Evolutionary conservation across 768 basidiomycete genomes (phyloP).

Genomic region (Phaffia tasmanica): DNA sequence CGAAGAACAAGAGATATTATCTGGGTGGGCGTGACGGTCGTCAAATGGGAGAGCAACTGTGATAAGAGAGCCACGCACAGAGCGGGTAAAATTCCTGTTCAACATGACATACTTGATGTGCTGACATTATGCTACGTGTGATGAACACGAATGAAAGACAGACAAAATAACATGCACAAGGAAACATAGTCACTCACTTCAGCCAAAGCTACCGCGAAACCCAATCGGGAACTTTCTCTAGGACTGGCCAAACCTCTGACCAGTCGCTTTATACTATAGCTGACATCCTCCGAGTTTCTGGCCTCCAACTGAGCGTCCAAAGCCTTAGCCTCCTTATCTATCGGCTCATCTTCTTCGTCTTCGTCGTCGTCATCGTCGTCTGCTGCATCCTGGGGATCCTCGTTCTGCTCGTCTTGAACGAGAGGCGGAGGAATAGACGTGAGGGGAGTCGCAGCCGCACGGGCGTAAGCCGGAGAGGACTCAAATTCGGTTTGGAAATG

Average conservation of each 20-base stretch:
- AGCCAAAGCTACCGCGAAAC: constrained; percentile 90
- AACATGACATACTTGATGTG: neutral
- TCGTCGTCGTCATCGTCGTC: constrained; percentile 43
- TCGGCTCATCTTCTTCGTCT: constrained; percentile 31
- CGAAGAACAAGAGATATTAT: constrained; percentile 65
- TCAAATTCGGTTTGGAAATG: constrained; percentile 61
- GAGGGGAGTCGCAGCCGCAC: neutral
- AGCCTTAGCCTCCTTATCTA: constrained; percentile 29
- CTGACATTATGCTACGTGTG: neutral
- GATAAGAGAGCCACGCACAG: neutral
- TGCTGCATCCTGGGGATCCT: constrained; percentile 31
- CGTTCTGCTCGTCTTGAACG: constrained; percentile 19
- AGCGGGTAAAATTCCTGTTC: too few species aligned
- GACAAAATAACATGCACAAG: neutral
- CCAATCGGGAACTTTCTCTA: constrained; percentile 81
- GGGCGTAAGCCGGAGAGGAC: constrained; percentile 14
- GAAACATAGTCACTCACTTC: constrained; percentile 50
- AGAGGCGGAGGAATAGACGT: constrained; percentile 1
- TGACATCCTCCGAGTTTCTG: constrained; percentile 77
- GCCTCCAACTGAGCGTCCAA: constrained; percentile 42
- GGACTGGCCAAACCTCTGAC: constrained; percentile 82
- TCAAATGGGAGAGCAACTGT: constrained; percentile 61
- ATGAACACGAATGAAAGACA: neutral
- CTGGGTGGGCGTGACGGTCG: constrained; percentile 65
- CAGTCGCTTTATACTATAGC: constrained; percentile 79